Conservation (phyloP, 441 rosid genomes). For the Adansonia rubrostipa region DNA sequence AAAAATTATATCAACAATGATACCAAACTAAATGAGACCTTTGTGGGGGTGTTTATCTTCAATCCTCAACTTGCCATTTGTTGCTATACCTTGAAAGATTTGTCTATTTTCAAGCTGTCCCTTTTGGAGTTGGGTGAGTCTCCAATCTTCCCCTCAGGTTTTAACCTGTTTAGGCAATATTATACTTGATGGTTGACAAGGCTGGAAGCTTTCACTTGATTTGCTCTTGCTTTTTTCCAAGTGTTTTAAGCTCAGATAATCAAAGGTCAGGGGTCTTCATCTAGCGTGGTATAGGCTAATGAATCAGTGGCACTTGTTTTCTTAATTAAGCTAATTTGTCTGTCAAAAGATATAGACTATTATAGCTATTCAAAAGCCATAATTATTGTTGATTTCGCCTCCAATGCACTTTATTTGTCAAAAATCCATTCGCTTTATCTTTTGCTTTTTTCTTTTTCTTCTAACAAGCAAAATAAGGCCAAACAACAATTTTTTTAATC, state of each 20-base stretch:
- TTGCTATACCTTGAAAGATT: neutral
- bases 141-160: neutral
- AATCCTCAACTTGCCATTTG: neutral
- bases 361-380: slow-evolving; percentile 31
- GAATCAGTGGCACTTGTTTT: neutral
- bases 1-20: no score
- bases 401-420: slow-evolving; percentile 16
- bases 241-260: neutral
- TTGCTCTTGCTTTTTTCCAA: neutral
- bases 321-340: slow-evolving; percentile 9
- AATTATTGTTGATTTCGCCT: slow-evolving; percentile 25
- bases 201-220: neutral
- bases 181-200: neutral
- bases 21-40: no score
- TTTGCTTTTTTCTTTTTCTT: neutral
- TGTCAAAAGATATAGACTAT: slow-evolving; percentile 8
- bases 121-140: slow-evolving; percentile 6
- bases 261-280: neutral
- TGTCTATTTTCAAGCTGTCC: neutral
- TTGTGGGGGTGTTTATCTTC: neutral
- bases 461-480: neutral
- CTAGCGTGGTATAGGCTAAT: neutral
- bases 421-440: slow-evolving; percentile 13
- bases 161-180: no score
- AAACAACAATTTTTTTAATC: neutral